Evolutionary conservation across 495 filamentous ascomycete genomes (phyloP).

Genomic region (Neurospora sp.): DNA sequence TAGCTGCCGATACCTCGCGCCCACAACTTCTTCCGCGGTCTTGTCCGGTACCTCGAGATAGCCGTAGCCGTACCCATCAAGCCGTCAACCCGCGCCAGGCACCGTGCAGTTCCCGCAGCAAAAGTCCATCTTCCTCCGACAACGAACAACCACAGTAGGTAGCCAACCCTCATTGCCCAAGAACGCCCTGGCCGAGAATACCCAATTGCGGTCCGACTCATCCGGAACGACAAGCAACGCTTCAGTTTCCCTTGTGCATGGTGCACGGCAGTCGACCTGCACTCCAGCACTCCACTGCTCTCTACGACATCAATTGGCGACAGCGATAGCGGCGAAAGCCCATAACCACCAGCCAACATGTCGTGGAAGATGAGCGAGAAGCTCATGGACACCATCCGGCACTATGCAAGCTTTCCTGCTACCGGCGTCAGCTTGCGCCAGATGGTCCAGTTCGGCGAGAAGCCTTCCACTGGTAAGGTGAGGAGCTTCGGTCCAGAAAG

Average conservation of each 20-base stretch:
- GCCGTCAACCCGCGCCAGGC: background rate
- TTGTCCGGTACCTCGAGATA: background rate
- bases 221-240: background rate
- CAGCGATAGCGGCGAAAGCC: constrained; percentile 11
- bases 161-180: background rate
- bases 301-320: constrained; percentile 23
- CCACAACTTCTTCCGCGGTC: background rate
- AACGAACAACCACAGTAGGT: background rate
- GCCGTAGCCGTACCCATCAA: background rate
- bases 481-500: background rate
- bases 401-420: constrained; percentile 94
- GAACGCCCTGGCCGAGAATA: background rate
- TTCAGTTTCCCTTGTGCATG: constrained; percentile 8
- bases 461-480: constrained; percentile 64
- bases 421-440: constrained; percentile 93
- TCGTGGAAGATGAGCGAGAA: constrained; percentile 80
- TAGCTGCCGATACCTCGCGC: background rate
- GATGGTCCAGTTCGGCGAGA: constrained; percentile 98
- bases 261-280: constrained; percentile 16
- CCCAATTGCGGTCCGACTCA: background rate
- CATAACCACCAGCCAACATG: constrained; percentile 40
- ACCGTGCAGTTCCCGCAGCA: background rate
- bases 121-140: background rate
- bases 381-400: constrained; percentile 97
- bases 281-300: constrained; percentile 9